Evolutionary conservation across 164 flowering plant genomes (phyloP), one percentile per base, ranked within the genome.

Genomic region (Annona squamosa): DNA sequence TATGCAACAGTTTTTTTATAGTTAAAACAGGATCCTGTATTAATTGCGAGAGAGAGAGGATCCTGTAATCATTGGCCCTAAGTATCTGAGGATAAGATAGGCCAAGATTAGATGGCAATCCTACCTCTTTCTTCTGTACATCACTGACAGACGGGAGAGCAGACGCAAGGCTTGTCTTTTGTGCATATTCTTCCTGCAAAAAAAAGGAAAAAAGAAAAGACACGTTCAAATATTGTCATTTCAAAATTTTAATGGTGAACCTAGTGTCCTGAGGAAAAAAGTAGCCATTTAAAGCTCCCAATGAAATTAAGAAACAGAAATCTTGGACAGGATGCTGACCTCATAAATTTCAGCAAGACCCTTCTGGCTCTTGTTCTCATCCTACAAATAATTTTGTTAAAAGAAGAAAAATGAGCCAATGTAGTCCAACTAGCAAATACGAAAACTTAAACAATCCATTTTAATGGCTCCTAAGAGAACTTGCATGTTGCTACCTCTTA

Each of bases 361-460:
- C 82, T 89, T 93, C 81, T 90, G 89, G 88, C 97, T 96, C 79
- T 93, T 93, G 79, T 85, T 91, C 68, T 96, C 99, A 84, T 96
- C 97, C 99, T 95, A 88, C 68, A 80, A 17, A 68, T 37, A 47
- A 65, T 16, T 26, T 43, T 19, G 37, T 56, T 52, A 52, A 52
- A 4, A 63, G 45, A 61, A 67, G 1, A 67, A 12, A 16, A 17
- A 67, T 67, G 3, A 16, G 46, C 9, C 26, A 19, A 19, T 64
- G 19, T 41, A 64, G 16, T 66, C 45, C n/a, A 42, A 16, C 42
- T 10, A 12, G 26, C 10, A 65, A 7, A 19, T 19, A 65, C 0
- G 68, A 10, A 52, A 52, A 37, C 70, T 46, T 3, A 41, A 72
- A 48, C 18, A 46, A 66, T 42, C 19, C 46, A 42, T 42, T 65